Conservation (phyloP, 495 filamentous ascomycete species). For the Acidomyces sp. region DNA sequence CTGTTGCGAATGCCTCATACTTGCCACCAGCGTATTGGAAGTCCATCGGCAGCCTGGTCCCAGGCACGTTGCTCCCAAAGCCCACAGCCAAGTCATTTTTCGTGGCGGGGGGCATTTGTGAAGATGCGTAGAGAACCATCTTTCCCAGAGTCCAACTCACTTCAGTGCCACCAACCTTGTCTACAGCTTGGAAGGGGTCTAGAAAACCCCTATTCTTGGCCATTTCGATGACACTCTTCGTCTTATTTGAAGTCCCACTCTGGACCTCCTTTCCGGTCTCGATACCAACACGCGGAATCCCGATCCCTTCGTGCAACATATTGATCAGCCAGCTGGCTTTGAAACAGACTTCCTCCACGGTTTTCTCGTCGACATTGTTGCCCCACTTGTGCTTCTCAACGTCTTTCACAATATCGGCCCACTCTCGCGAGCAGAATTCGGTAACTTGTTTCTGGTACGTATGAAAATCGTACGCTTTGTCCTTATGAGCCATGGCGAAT, state of each 20-base stretch:
- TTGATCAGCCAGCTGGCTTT: conserved; percentile 97
- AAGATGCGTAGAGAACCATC: conserved; percentile 92
- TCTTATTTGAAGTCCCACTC: conserved; percentile 48
- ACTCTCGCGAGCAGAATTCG: conserved; percentile 73
- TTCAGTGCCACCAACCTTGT: conserved; percentile 84
- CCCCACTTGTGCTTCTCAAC: conserved; percentile 56
- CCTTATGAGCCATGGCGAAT: conserved; percentile 66
- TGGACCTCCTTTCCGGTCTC: conserved; percentile 41
- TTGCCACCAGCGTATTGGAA: conserved; percentile 71
- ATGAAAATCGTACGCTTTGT: conserved; percentile 80
- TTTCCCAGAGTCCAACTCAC: conserved; percentile 98
- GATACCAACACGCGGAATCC: conserved; percentile 76
- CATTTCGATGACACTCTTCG: conserved; percentile 55
- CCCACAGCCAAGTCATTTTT: conserved; percentile 62
- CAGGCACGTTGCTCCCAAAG: conserved; percentile 65
- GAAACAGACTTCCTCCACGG: conserved; percentile 81
- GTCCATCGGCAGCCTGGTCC: conserved; percentile 49
- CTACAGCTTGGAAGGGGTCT: conserved; percentile 80
- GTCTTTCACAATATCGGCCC: conserved; percentile 56
- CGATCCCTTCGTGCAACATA: conserved; percentile 88
- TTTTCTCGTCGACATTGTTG: conserved; percentile 60
- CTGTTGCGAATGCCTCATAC: conserved; percentile 21
- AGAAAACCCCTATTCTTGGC: conserved; percentile 70
- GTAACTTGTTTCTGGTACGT: conserved; percentile 78
- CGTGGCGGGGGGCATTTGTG: conserved; percentile 58